Percentiles rank a stretch among this genome's conserved stretches.
Conservation (phyloP, 768 basidiomycete genomes). For the Pleurotus citrinopileatus region DNA sequence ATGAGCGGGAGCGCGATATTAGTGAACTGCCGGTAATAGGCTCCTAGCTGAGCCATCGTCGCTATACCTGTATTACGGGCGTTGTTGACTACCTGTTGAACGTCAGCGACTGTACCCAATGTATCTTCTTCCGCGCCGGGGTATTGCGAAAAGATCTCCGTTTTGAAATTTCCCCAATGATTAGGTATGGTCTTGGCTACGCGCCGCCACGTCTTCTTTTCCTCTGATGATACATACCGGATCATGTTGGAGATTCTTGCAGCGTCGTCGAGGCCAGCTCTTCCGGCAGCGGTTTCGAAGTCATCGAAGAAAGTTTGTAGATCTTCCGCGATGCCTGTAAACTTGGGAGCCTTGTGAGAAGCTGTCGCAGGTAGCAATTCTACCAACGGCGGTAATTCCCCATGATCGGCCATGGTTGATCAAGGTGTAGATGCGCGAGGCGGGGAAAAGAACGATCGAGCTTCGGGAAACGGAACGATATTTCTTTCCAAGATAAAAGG, state of each 20-base stretch:
- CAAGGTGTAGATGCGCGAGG: background rate
- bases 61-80: background rate
- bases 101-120: background rate
- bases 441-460: background rate
- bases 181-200: background rate
- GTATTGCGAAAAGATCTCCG: background rate
- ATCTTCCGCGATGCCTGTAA: background rate
- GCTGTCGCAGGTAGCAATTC: background rate
- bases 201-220: background rate
- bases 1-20: background rate
- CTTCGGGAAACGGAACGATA: background rate
- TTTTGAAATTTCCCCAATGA: background rate
- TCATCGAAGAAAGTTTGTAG: background rate
- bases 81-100: background rate
- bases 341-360: background rate
- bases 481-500: background rate
- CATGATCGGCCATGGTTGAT: background rate
- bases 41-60: background rate
- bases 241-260: background rate
- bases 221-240: background rate
- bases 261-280: background rate
- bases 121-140: background rate
- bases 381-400: too few species aligned
- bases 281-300: background rate
- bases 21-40: background rate